Evolutionary conservation across 2,329 filamentous ascomycete species (phyloP).

Genomic region (Beauveria australis): DNA sequence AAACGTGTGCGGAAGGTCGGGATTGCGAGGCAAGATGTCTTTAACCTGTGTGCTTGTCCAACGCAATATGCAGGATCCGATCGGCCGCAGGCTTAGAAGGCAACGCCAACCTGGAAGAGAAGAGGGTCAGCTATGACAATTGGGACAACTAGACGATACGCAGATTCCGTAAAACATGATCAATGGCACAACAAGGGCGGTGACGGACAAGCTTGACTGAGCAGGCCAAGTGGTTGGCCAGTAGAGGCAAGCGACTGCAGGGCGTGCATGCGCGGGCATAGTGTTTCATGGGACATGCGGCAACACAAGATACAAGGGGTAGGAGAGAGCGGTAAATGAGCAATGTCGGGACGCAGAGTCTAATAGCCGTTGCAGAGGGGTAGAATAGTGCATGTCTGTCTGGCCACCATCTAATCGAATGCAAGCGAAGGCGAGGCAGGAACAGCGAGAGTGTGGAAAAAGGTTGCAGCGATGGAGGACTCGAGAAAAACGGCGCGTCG

Average conservation of each 20-base stretch:
- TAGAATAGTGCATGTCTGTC: neutral
- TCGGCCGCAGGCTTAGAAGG: constrained; percentile 10
- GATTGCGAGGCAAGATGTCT: neutral
- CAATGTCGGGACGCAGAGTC: neutral
- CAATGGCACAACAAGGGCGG: neutral
- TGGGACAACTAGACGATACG: neutral
- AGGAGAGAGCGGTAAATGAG: neutral
- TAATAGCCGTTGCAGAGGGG: neutral
- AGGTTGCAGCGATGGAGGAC: neutral
- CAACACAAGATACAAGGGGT: constrained; percentile 1
- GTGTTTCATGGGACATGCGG: constrained; percentile 4
- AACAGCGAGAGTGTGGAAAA: neutral
- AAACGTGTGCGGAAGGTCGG: constrained; percentile 1
- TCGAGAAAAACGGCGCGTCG: neutral
- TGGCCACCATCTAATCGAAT: neutral
- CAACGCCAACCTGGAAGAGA: constrained; percentile 3
- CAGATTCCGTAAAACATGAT: neutral
- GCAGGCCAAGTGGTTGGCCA: neutral
- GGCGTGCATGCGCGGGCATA: neutral
- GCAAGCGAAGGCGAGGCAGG: neutral
- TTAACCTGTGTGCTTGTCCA: neutral
- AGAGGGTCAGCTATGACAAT: neutral
- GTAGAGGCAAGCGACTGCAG: neutral
- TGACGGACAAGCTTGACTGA: neutral
- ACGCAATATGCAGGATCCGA: constrained; percentile 2